A percentile compares a stretch with the other conserved stretches of the same genome.
phyloP scores from a whole-genome alignment of 768 basidiomycete genomes.

The Leccinum subgranulosum region DNA sequence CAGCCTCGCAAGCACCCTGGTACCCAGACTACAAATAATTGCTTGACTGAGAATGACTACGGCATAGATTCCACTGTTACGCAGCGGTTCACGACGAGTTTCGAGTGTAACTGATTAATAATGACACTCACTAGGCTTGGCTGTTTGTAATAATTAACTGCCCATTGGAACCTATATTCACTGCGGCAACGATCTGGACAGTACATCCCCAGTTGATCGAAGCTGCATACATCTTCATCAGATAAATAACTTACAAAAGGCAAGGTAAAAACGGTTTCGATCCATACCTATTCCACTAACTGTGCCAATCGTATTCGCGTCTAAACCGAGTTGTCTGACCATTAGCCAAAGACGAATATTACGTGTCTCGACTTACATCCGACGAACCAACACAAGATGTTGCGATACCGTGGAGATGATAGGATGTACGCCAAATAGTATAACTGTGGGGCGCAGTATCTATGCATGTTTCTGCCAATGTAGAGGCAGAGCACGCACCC shows the following conservation, averaged over 20 bases:
- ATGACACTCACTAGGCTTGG: constrained; percentile 43
- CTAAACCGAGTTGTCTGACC: constrained; percentile 16
- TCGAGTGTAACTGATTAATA: constrained; percentile 25
- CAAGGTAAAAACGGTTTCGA: neutral
- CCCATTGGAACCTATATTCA: constrained; percentile 46
- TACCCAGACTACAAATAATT: constrained; percentile 61
- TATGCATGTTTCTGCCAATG: neutral
- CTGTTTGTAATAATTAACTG: constrained; percentile 33
- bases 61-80: constrained; percentile 56
- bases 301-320: constrained; percentile 50
- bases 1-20: constrained; percentile 58
- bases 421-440: constrained; percentile 65
- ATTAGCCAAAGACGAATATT: neutral
- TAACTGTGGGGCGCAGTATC: constrained; percentile 30
- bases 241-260: neutral
- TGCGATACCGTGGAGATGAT: constrained; percentile 52
- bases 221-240: constrained; percentile 26
- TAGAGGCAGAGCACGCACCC: constrained; percentile 18
- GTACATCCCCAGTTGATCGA: constrained; percentile 66
- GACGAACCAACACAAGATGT: constrained; percentile 62
- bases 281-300: constrained; percentile 35
- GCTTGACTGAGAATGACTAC: constrained; percentile 61
- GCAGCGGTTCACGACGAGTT: constrained; percentile 37
- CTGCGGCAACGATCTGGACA: constrained; percentile 61
- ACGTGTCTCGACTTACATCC: constrained; percentile 43